Evolutionary conservation across 352 stramenopile species (phyloP), one percentile per base, ranked within the genome.

Genomic region (Paralagenidium karlingii): DNA sequence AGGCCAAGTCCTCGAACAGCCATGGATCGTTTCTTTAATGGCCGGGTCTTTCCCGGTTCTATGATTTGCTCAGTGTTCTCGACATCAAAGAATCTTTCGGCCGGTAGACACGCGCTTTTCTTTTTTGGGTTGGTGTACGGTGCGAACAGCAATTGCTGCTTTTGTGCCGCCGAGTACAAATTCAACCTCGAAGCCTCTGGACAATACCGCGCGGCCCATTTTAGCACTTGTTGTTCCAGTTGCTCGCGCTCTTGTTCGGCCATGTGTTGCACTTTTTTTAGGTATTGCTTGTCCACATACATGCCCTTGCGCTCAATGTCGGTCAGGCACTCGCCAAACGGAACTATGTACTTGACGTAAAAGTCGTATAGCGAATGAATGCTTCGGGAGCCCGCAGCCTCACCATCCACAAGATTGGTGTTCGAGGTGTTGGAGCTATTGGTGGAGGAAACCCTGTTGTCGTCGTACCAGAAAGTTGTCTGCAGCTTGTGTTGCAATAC

Each of bases 301-400:
- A 97, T 94, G 12, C 88, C 88, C 31, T 89, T 87, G 40, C 90
- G 67, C 66, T 99, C 96, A 55, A 99, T 98, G 58, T 99, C 94
- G 5, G 96, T 99, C 4, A 99, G 70, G 20, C 98, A 88, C 49
- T 98, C 80, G 19, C 92, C 96, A 58, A 99, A 99, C n/a, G 88
- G 81, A 18, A 97, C 65, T 59, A 98, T 94, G 59, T 99, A 97
- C 38, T 84, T 49, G 29, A 77, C 45, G 63, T 99, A 99, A 45
- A 99, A 98, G 46, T 99, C 89, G 46, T 94, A 97, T 90, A 22
- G 3, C 15, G 3, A 16, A 36, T 7, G 30, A 36, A 36, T 36
- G 30, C 7, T 3, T 36, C 30, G 22, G 30, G 22, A 8, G 7
- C 19, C n/a, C n/a, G n/a, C n/a, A n/a, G n/a, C n/a, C n/a, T n/a